Percentiles rank a stretch among this genome's conserved stretches.
Evolutionary conservation across 2,329 filamentous ascomycete species (phyloP).

Genomic region (Fusarium longipes): DNA sequence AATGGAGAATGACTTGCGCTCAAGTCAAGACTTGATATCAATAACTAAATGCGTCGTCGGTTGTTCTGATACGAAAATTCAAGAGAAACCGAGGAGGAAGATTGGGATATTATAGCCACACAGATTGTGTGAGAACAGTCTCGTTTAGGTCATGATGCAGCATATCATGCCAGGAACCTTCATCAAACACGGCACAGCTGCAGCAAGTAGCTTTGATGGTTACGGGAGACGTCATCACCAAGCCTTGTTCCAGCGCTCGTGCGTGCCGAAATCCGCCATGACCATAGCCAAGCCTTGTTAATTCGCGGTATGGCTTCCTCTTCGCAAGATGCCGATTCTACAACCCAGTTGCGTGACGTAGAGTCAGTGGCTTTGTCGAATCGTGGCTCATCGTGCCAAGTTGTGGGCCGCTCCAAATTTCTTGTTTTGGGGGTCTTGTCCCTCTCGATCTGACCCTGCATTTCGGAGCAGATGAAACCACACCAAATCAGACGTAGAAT

Average conservation of each 20-base stretch:
- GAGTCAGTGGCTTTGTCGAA: conserved; percentile 42
- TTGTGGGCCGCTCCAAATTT: conserved; percentile 34
- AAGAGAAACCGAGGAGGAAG: conserved; percentile 10
- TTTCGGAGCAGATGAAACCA: conserved; percentile 11
- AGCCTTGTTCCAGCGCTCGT: conserved; percentile 27
- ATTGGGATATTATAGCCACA: conserved; percentile 26
- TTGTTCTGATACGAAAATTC: conserved; percentile 20
- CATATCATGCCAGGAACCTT: conserved; percentile 23
- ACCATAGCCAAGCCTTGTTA: conserved; percentile 30
- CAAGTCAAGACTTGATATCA: conserved; percentile 5
- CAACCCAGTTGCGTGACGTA: conserved; percentile 40
- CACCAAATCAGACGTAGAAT: conserved; percentile 7
- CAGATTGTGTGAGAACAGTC: conserved; percentile 7
- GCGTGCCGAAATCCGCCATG: conserved; percentile 32
- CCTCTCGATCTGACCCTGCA: conserved; percentile 23
- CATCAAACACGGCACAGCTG: conserved; percentile 20
- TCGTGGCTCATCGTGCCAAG: conserved; percentile 35
- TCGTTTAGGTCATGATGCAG: conserved; percentile 4
- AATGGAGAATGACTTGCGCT: not conserved
- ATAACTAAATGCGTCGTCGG: not conserved
- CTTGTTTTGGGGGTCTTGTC: conserved; percentile 36
- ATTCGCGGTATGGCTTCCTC: conserved; percentile 22
- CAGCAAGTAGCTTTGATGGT: conserved; percentile 26
- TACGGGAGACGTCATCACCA: conserved; percentile 44
- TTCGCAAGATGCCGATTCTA: conserved; percentile 31